Base-by-base conservation (phyloP, 2,329 filamentous ascomycete genomes). In the Sporothrix mexicana region DNA sequence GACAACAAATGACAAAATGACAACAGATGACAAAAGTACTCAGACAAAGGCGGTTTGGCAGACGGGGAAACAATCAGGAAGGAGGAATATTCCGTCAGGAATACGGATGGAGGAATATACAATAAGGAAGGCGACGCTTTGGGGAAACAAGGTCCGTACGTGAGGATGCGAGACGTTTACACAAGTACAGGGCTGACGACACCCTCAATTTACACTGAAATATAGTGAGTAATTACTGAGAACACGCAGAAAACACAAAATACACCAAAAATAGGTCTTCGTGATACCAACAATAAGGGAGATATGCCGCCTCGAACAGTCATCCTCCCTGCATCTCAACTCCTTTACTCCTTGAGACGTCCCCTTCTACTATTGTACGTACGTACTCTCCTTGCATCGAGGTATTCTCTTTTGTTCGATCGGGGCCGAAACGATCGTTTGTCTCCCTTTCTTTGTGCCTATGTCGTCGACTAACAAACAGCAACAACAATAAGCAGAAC, bases 161-260 rank as follows among this genome's bases (percentile, higher is more conserved):
- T 10, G 15, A 62, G 30, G 20, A 36, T 20, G 30, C 15, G 51
- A 25, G 20, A 61, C 57, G 25, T 36, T 2, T 17, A 61, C 30
- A 62, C 57, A 15, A 62, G 57, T 10, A 47, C 61, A 66, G 61
- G 61, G n/a, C 41, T 66, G 61, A 66, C 61, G 61, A 25, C n/a
- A 20, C 41, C 61, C 55, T 25, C 30, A 36, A 61, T 61, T 41
- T 61, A 10, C 51, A 51, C n/a, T 51, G 12, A 53, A 7, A 17
- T 9, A 36, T 61, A 36, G 30, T 36, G 30, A n/a, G 10, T 30
- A 23, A 4, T 20, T 15, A n/a, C 36, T 6, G 4, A 49, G 10
- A 17, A 17, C 12, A 55, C 51, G 9, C 7, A 23, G 30, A 36
- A 36, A 4, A 20, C 49, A 13, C 55, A 66, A 47, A 25, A 45